phyloP scores from a whole-genome alignment of 164 flowering plant species.

The Liriodendron chinense region DNA sequence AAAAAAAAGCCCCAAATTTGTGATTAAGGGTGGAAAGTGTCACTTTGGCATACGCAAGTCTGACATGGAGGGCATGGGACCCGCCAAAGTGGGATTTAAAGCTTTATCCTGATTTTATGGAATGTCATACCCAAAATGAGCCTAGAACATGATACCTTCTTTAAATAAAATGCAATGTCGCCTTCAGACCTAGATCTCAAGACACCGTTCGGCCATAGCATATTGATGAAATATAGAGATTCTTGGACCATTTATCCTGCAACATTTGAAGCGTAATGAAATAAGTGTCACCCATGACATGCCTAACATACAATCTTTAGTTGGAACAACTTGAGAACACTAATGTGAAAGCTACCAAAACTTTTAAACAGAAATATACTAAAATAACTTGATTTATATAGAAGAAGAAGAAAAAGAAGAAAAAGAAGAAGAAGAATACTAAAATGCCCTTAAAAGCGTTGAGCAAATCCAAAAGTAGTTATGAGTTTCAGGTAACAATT shows the following conservation, averaged over 20 bases:
- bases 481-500: no score
- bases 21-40: background rate
- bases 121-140: background rate
- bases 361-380: background rate
- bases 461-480: no score
- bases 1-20: background rate
- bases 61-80: background rate
- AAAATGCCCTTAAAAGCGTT: no score
- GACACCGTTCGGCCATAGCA: slow-evolving; percentile 56
- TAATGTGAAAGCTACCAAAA: background rate
- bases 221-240: slow-evolving; percentile 45
- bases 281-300: background rate
- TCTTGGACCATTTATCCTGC: slow-evolving; percentile 62
- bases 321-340: background rate
- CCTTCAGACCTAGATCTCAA: slow-evolving; percentile 14
- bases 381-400: background rate
- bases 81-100: background rate
- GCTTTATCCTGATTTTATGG: background rate
- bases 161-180: slow-evolving; percentile 13
- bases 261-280: slow-evolving; percentile 1
- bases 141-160: slow-evolving; percentile 3
- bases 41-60: background rate
- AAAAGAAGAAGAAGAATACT: no score
- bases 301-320: background rate
- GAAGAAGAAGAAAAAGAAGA: background rate